Evolutionary conservation across 129 eudicot genomes (phyloP), one percentile per base, ranked within the genome.

Genomic region (Sambucus nigra): DNA sequence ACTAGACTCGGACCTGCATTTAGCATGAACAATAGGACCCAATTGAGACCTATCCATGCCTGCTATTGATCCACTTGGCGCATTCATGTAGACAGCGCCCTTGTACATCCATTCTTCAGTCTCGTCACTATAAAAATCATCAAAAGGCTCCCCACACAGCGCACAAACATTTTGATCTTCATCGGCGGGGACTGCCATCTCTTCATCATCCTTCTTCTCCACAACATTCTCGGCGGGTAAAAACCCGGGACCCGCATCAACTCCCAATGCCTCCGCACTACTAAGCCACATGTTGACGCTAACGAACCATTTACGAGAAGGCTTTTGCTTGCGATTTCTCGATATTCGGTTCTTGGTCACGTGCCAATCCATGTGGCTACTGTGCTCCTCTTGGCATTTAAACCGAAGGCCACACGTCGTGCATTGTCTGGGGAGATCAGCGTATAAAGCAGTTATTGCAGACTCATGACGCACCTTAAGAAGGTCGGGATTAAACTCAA

Each of bases 321-420:
- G 87, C 55, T 79, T 91, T 59, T 84, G 91, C 69, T 91, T 91
- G 16, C 94, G 94, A 56, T 70, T 86, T 67, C 54, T 91, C 1
- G 79, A 72, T 6, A 78, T 73, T 24, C 95, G 74, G 64, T 91
- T 91, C 69, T 82, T 91, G 13, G 82, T 86, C 51, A 91, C 94
- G 57, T 91, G 99, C 95, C 99, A 91, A 61, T 91, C 99, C 99
- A 91, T 91, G 60, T 91, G 99, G 63, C 69, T 79, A 51, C 99
- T 76, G 70, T 91, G 99, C 54, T 83, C 95, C 45, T 91, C 99
- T 73, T 91, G 95, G 61, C 57, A 53, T 64, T 82, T 85, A 59
- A 91, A 91, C 16, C 99, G 83, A 54, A 74, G 87, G 59, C 94
- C 99, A 70, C 99, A 91, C 7, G 89, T 74, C 24, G 75, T 91